phyloP scores from a whole-genome alignment of 164 flowering plant genomes.

The Sextonia rubra region DNA sequence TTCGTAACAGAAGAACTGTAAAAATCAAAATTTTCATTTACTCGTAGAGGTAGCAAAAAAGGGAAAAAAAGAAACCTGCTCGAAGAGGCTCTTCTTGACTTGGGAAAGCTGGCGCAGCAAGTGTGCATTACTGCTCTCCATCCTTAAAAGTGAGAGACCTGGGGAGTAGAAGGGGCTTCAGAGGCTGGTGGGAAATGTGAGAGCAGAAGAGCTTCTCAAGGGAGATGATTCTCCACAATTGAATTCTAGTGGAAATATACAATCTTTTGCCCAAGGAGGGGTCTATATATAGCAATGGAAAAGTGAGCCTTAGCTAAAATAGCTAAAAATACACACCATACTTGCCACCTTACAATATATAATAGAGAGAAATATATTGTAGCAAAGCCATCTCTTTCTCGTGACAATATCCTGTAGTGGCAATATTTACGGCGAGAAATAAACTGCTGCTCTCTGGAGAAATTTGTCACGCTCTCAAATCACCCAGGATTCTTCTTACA shows the following conservation, averaged over 20 bases:
- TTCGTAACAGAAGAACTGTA: neutral
- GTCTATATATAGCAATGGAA: neutral
- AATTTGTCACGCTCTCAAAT: too few species aligned
- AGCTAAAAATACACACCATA: neutral
- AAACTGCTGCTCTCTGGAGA: too few species aligned
- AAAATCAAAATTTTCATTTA: neutral
- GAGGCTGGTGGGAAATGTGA: neutral
- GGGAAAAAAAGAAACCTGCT: slow-evolving; percentile 9
- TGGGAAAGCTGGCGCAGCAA: slow-evolving; percentile 15
- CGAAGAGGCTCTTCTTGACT: slow-evolving; percentile 13
- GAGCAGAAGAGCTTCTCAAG: neutral
- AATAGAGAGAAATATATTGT: too few species aligned
- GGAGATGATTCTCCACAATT: neutral
- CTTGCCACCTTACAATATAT: too few species aligned
- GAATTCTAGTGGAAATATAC: neutral
- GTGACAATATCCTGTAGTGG: too few species aligned
- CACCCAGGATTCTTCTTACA: too few species aligned
- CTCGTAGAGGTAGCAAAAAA: neutral
- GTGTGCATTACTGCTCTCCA: neutral
- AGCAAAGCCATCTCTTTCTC: too few species aligned
- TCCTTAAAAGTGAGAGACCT: neutral
- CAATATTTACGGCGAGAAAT: too few species aligned
- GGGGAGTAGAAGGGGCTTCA: too few species aligned
- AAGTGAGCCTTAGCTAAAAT: neutral
- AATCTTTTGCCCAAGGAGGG: neutral